These are phyloP conservation scores for Trametes punicea DNA, from an alignment of 768 basidiomycete genomes.

Conservation along the genomic window DNA sequence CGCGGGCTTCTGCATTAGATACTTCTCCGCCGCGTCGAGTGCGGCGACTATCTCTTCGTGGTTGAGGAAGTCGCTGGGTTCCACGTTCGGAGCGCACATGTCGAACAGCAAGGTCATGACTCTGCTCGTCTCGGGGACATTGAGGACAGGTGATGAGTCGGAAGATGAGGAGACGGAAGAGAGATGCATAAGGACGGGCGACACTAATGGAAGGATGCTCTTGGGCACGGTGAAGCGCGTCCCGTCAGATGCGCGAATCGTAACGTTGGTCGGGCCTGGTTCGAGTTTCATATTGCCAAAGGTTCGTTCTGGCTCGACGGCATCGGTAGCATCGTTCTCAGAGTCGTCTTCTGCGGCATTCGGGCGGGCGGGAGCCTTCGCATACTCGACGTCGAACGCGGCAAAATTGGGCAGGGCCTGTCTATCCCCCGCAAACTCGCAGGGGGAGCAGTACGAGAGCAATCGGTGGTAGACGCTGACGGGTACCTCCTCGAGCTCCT, in stretches of 20 bases:
- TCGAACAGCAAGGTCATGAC: slow-evolving; percentile 29
- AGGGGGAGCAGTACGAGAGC: not conserved
- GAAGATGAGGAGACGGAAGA: no score
- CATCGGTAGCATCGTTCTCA: no score
- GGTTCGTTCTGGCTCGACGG: no score
- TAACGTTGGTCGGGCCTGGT: slow-evolving; percentile 40
- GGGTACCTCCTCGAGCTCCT: slow-evolving; percentile 13
- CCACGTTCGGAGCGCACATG: slow-evolving; percentile 13
- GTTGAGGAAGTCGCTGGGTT: not conserved
- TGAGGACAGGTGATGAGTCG: slow-evolving; percentile 15
- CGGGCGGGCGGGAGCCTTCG: no score
- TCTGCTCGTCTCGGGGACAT: slow-evolving; percentile 28
- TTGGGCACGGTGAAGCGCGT: slow-evolving; percentile 51
- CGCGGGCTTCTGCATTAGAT: slow-evolving; percentile 3
- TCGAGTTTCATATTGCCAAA: slow-evolving; percentile 39
- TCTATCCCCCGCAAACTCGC: no score
- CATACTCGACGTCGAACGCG: not conserved
- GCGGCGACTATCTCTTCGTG: not conserved
- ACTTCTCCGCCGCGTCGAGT: slow-evolving; percentile 1
- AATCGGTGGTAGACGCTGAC: slow-evolving; percentile 11
- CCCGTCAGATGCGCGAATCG: slow-evolving; percentile 50
- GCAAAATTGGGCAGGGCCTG: not conserved
- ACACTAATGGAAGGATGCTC: slow-evolving; percentile 52
- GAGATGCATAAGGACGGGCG: slow-evolving; percentile 61
- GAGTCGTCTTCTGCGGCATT: no score